These are phyloP conservation scores for Eimeria tenella DNA, from an alignment of 169 alveolate species.

Conservation along the genomic window DNA sequence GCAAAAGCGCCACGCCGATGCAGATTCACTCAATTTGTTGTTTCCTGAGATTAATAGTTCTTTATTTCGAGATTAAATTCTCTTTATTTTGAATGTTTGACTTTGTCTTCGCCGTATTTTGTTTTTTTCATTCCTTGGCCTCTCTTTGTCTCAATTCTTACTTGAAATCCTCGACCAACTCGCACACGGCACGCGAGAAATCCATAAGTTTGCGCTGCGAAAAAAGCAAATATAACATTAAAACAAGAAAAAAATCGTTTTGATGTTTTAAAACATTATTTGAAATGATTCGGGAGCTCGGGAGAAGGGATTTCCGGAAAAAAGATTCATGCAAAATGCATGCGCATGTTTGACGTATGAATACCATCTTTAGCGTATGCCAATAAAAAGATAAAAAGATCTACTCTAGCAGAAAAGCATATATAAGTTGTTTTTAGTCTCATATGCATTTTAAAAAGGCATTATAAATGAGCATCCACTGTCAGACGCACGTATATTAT, in stretches of 20 bases:
- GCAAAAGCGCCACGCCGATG: too few relatives aligned
- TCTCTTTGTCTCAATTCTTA: background rate
- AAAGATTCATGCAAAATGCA: too few relatives aligned
- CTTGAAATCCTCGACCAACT: constrained; percentile 72
- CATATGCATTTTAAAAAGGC: background rate
- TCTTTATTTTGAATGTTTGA: background rate
- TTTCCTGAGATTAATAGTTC: too few relatives aligned
- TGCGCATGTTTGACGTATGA: too few relatives aligned
- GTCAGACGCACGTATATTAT: too few relatives aligned
- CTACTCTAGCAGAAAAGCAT: background rate
- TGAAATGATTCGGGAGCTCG: background rate
- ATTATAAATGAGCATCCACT: too few relatives aligned
- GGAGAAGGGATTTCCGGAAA: background rate
- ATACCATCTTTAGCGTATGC: background rate
- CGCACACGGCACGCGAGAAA: constrained; percentile 42
- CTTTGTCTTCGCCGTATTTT: too few relatives aligned
- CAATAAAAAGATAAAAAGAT: background rate
- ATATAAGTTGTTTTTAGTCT: background rate
- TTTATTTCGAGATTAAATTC: background rate
- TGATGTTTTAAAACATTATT: background rate
- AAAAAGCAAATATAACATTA: background rate
- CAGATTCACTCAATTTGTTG: too few relatives aligned
- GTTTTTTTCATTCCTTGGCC: too few relatives aligned
- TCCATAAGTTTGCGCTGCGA: constrained; percentile 29
- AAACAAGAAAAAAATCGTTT: too few relatives aligned